These are phyloP conservation scores for Sarocladium brachiariae DNA, from an alignment of 2,329 filamentous ascomycete species.

Conservation along the genomic window DNA sequence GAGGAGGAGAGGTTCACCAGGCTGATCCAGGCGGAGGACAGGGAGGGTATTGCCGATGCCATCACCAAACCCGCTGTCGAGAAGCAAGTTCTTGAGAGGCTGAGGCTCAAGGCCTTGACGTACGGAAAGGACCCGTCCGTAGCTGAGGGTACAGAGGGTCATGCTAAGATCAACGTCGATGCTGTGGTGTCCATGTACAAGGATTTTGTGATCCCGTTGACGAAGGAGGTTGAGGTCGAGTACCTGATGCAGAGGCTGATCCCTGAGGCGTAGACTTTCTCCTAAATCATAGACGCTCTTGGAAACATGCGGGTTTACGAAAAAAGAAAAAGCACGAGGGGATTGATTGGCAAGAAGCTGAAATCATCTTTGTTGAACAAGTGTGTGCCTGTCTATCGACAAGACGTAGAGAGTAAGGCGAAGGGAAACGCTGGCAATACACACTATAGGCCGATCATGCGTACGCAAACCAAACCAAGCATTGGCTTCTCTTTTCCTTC, in stretches of 20 bases:
- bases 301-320: too few relatives aligned
- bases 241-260: conserved; percentile 91
- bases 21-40: conserved; percentile 75
- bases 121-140: conserved; percentile 86
- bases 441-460: neutral
- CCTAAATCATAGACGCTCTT: too few relatives aligned
- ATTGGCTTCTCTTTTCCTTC: neutral
- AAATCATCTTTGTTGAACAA: neutral
- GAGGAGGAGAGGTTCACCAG: conserved; percentile 74
- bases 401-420: neutral
- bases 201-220: conserved; percentile 90
- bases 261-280: conserved; percentile 18
- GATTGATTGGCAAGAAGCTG: conserved; percentile 11
- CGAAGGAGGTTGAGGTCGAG: conserved; percentile 97
- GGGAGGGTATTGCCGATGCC: conserved; percentile 74
- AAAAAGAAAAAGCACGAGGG: conserved; percentile 12
- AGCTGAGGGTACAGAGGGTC: conserved; percentile 41
- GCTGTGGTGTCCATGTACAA: conserved; percentile 87
- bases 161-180: conserved; percentile 80
- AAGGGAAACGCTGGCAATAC: neutral
- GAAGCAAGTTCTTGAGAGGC: conserved; percentile 79
- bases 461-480: neutral
- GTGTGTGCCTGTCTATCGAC: neutral
- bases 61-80: conserved; percentile 90
- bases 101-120: conserved; percentile 83